Base-by-base conservation (phyloP, 2,329 filamentous ascomycete species). In the Trichoderma semiorbis region DNA sequence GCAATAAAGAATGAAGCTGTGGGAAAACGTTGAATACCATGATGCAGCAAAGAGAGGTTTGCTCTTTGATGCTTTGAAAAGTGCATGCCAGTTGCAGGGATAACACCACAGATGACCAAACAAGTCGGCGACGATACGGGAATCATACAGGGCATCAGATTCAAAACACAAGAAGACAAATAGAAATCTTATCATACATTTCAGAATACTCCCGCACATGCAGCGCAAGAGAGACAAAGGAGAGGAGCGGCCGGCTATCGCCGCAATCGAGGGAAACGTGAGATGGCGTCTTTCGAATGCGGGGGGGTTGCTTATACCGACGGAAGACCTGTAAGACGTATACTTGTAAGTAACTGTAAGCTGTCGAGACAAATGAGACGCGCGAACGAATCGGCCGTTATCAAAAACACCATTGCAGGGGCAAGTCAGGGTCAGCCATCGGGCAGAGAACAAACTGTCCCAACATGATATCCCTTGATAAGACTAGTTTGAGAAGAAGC, bases 251-350 rank as follows among this genome's bases (percentile, higher is more conserved):
- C 39, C 39, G 24, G 11, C 39, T 30, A n/a, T 28, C 32, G 21
- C 60, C 10, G 30, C 34, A 60, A 63, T 16, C 12, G 43, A 34
- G 36, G 7, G 36, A 32, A 58, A n/a, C 16, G 32, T 34, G 43
- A 58, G 64, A 36, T 58, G 65, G 65, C 36, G 53, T 58, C 53
- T 69, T 39, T 61, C 53, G 53, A 68, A 43, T 69, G 66, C 66
- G 66, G 66, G 66, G 36, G 66, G 26, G 14, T 61, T 50, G 36
- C n/a, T 50, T 61, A 69, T 69, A 61, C 36, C 28, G 39, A 34
- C 7, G 7, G n/a, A 50, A 36, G 21, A 55, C 10, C 39, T 69
- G 66, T 34, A 50, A 69, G 55, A 69, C 36, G 55, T 34, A 50
- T 32, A 58, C 21, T 30, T 60, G 34, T 26, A 57, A 18, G 21